phyloP scores from a whole-genome alignment of 208 protist species.

The Wallacemonas sp. region DNA sequence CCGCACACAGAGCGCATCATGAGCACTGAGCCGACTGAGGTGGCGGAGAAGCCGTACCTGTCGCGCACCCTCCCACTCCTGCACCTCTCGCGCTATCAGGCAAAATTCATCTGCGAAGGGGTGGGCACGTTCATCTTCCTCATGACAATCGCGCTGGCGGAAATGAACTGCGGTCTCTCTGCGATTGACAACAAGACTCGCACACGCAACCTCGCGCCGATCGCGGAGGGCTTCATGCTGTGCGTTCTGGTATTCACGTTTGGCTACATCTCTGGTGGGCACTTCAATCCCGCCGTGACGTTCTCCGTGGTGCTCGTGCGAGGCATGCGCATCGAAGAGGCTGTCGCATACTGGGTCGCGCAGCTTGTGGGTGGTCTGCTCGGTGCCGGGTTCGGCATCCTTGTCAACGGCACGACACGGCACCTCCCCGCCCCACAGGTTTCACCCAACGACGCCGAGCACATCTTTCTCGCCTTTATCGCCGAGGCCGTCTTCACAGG shows the following conservation, averaged over 20 bases:
- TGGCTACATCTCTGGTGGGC: conserved; percentile 78
- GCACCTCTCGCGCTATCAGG: conserved; percentile 54
- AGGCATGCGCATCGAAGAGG: conserved; percentile 72
- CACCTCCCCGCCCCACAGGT: conserved; percentile 75
- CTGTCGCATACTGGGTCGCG: conserved; percentile 76
- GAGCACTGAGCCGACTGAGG: not conserved
- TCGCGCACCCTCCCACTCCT: conserved; percentile 51
- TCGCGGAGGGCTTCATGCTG: conserved; percentile 79
- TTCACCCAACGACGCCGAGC: conserved; percentile 55
- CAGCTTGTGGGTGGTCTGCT: conserved; percentile 74
- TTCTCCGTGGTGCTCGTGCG: conserved; percentile 61
- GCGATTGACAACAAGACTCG: conserved; percentile 56
- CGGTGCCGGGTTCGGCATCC: conserved; percentile 46
- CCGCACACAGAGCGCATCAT: not conserved
- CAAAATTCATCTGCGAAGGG: conserved; percentile 61
- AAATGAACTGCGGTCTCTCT: conserved; percentile 66
- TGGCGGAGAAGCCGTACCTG: conserved; percentile 36
- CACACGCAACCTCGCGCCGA: conserved; percentile 78
- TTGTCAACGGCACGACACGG: conserved; percentile 60
- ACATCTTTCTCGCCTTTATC: conserved; percentile 67
- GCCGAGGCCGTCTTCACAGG: conserved; percentile 65
- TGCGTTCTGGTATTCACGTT: conserved; percentile 82
- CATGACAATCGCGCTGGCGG: conserved; percentile 71
- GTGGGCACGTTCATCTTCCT: conserved; percentile 78
- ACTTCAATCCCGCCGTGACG: conserved; percentile 85